These are phyloP conservation scores for Podospora pseudocomata DNA, from an alignment of 495 filamentous ascomycete species.

Conservation along the genomic window DNA sequence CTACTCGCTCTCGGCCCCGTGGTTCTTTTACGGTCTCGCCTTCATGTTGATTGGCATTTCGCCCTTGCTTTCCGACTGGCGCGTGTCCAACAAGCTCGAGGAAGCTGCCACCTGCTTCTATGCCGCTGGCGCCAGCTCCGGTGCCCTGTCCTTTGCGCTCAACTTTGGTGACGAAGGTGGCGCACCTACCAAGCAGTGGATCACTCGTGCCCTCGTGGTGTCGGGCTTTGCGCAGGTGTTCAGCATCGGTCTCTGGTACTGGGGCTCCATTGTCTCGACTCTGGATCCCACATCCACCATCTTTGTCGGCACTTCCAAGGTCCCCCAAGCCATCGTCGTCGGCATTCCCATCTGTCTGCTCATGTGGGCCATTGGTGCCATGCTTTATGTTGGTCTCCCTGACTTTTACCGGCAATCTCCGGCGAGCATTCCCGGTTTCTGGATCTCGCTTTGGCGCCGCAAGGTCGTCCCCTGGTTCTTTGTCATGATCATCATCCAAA, in stretches of 20 bases:
- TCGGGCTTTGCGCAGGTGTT: constrained; percentile 64
- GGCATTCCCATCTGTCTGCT: constrained; percentile 49
- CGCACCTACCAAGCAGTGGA: constrained; percentile 59
- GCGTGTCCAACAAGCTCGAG: constrained; percentile 47
- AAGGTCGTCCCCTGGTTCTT: constrained; percentile 62
- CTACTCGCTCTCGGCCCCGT: constrained; percentile 55
- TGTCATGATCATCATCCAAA: constrained; percentile 60
- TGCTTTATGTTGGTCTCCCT: constrained; percentile 56
- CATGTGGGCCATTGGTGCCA: constrained; percentile 49
- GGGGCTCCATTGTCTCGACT: constrained; percentile 50
- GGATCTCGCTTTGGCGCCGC: constrained; percentile 52
- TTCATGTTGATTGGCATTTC: constrained; percentile 63
- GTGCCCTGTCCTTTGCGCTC: constrained; percentile 60
- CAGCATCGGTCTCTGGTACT: constrained; percentile 62
- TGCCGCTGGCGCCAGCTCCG: constrained; percentile 55
- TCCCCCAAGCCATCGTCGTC: constrained; percentile 45
- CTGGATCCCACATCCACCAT: constrained; percentile 24
- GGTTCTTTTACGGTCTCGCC: constrained; percentile 59
- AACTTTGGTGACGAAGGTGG: constrained; percentile 65
- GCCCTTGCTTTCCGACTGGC: constrained; percentile 45
- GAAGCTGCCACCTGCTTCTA: constrained; percentile 60
- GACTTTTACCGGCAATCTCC: constrained; percentile 65
- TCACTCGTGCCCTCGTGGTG: constrained; percentile 59
- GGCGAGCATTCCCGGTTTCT: constrained; percentile 62
- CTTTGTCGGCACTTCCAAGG: constrained; percentile 26